phyloP scores from a whole-genome alignment of 1,284 basidiomycete genomes.

The Cerioporus squamosus region DNA sequence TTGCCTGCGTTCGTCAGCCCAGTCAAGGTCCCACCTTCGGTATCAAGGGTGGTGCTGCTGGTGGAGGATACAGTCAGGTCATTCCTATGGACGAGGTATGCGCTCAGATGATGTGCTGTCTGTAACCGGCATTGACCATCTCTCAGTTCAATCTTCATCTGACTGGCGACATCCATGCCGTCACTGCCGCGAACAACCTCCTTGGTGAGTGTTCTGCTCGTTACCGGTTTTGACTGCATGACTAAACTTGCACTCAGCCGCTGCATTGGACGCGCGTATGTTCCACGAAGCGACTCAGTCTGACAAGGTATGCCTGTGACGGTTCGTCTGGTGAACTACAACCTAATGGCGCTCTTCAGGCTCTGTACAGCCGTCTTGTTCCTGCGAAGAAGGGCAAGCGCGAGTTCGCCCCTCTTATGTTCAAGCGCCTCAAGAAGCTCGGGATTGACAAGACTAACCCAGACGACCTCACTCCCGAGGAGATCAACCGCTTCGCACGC shows the following conservation, averaged over 20 bases:
- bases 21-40: slow-evolving; percentile 99
- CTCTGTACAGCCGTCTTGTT: slow-evolving; percentile 90
- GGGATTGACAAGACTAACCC: slow-evolving; percentile 96
- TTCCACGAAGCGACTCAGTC: slow-evolving; percentile 98
- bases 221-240: neutral
- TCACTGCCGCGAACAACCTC: slow-evolving; percentile 97
- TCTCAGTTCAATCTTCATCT: slow-evolving; percentile 90
- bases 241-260: slow-evolving; percentile 60
- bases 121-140: neutral
- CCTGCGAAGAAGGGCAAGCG: slow-evolving; percentile 95
- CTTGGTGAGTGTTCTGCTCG: slow-evolving; percentile 56
- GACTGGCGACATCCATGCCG: slow-evolving; percentile 98
- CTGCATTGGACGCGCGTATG: slow-evolving; percentile 96
- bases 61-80: slow-evolving; percentile 98
- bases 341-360: slow-evolving; percentile 41
- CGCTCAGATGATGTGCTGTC: neutral
- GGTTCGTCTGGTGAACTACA: neutral
- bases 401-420: slow-evolving; percentile 95
- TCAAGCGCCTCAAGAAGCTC: slow-evolving; percentile 93
- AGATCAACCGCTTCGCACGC: slow-evolving; percentile 88
- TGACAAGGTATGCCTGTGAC: slow-evolving; percentile 68
- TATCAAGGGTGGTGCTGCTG: slow-evolving; percentile 99
- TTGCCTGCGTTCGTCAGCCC: slow-evolving; percentile 98
- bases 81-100: slow-evolving; percentile 98
- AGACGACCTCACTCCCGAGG: slow-evolving; percentile 91